Percentiles rank a stretch among this genome's conserved stretches.
Conservation (phyloP, 1,284 basidiomycete species). For the Apiotrichum sp. region DNA sequence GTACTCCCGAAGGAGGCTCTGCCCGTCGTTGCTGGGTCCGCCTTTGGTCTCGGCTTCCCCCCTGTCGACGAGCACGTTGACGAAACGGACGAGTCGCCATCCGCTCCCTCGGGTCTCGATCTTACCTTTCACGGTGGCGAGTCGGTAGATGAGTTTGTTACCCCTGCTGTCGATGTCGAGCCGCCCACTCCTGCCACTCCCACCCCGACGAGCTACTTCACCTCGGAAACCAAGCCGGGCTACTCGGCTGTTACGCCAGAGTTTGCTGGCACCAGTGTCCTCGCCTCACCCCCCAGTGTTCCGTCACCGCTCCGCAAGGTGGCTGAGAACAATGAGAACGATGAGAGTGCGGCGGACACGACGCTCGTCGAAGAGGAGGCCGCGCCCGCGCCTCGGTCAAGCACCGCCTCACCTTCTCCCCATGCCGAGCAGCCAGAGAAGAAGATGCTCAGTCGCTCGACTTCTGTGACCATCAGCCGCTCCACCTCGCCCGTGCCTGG, state of each 20-base stretch:
- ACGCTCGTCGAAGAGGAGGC: too few species aligned
- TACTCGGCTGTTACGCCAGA: constrained; percentile 3
- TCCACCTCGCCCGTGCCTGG: not conserved
- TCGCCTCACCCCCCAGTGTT: not conserved
- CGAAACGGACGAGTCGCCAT: not conserved
- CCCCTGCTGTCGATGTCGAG: not conserved
- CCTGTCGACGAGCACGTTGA: not conserved
- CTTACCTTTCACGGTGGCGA: not conserved
- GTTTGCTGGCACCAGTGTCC: not conserved
- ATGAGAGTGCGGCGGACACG: not conserved
- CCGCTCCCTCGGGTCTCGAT: not conserved
- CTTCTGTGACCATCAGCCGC: not conserved
- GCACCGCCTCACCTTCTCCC: too few species aligned
- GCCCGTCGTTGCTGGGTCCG: not conserved
- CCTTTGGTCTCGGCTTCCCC: not conserved
- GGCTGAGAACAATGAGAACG: not conserved
- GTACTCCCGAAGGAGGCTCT: not conserved
- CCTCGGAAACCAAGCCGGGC: not conserved
- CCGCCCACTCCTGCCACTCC: not conserved
- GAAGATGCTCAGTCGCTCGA: not conserved
- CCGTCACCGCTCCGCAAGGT: not conserved
- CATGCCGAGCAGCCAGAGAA: not conserved
- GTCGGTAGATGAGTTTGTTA: not conserved
- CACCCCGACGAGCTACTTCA: not conserved
- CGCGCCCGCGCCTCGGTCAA: too few species aligned